Conservation (phyloP, 2,329 filamentous ascomycete species). For the Waltergamsia citrina region DNA sequence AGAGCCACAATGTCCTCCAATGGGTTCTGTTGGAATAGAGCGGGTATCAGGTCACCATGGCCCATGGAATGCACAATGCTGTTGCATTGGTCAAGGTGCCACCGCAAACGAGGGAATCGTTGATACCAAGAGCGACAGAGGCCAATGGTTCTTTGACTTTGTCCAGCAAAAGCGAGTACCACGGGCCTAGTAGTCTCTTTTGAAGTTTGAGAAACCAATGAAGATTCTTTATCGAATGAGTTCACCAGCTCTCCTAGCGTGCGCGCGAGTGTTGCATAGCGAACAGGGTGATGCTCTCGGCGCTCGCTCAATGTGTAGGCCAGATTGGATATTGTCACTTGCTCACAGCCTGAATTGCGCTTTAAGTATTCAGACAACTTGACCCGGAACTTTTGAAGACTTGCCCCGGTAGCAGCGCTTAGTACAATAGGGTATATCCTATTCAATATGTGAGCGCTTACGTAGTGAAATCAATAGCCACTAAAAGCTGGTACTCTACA, state of each 20-base stretch:
- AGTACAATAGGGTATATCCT: conserved; percentile 7
- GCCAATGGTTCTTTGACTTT: conserved; percentile 1
- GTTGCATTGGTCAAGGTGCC: conserved; percentile 1
- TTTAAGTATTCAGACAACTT: conserved; percentile 5
- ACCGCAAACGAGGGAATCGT: not conserved
- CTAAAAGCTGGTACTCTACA: no score
- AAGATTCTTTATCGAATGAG: conserved; percentile 2
- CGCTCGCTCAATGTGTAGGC: conserved; percentile 9
- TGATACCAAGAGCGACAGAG: not conserved
- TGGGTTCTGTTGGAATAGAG: not conserved
- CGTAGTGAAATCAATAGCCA: no score
- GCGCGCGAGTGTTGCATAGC: conserved; percentile 7
- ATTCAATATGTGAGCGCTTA: no score
- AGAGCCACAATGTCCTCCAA: not conserved
- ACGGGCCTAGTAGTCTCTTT: not conserved
- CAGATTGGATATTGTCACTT: conserved; percentile 6
- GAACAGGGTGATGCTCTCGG: conserved; percentile 8
- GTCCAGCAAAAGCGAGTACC: not conserved
- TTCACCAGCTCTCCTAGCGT: conserved; percentile 1
- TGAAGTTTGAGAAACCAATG: not conserved
- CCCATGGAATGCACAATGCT: not conserved
- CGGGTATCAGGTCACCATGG: not conserved
- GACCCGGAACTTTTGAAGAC: conserved; percentile 4
- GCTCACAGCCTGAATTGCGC: not conserved
- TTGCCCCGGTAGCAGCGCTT: conserved; percentile 7